Percentiles rank a stretch among this genome's conserved stretches.
These are phyloP conservation scores for Fusarium globosum DNA, from an alignment of 2,329 filamentous ascomycete genomes.

Conservation along the genomic window DNA sequence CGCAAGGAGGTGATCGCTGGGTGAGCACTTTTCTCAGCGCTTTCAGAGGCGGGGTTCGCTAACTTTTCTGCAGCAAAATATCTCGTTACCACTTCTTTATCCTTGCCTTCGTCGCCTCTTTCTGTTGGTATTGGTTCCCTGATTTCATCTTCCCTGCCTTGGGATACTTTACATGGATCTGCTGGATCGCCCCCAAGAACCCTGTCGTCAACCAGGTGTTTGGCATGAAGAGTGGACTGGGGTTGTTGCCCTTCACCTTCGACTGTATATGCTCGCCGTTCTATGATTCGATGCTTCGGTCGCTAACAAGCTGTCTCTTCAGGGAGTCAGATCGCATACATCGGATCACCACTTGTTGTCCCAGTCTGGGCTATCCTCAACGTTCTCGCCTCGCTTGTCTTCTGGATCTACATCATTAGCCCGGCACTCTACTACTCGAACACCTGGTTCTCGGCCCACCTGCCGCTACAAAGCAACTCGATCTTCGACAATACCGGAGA, in stretches of 20 bases:
- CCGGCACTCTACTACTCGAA: slow-evolving; percentile 60
- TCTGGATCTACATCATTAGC: slow-evolving; percentile 58
- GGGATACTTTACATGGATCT: slow-evolving; percentile 59
- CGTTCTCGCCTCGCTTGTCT: slow-evolving; percentile 59
- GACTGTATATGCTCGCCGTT: slow-evolving; percentile 48
- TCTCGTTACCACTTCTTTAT: slow-evolving; percentile 59
- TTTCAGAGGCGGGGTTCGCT: accelerated
- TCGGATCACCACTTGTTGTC: slow-evolving; percentile 54
- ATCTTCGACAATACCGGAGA: slow-evolving; percentile 65
- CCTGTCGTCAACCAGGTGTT: slow-evolving; percentile 59
- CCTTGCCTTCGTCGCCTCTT: slow-evolving; percentile 50
- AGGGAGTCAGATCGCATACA: slow-evolving; percentile 52
- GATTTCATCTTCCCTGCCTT: slow-evolving; percentile 59
- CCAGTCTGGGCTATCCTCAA: slow-evolving; percentile 61
- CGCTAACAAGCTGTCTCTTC: neutral
- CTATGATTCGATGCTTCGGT: neutral
- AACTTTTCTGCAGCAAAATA: slow-evolving; percentile 38
- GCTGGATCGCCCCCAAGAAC: slow-evolving; percentile 61
- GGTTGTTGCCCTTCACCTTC: slow-evolving; percentile 55
- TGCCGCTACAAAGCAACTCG: slow-evolving; percentile 63
- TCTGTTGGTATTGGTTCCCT: slow-evolving; percentile 63
- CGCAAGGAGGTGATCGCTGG: slow-evolving; percentile 45
- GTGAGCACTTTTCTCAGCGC: neutral
- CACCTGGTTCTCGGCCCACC: slow-evolving; percentile 62
- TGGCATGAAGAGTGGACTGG: slow-evolving; percentile 58